Evolutionary conservation across 1,139 yeast genomes (phyloP).

Genomic region (Blastobotrys apis): DNA sequence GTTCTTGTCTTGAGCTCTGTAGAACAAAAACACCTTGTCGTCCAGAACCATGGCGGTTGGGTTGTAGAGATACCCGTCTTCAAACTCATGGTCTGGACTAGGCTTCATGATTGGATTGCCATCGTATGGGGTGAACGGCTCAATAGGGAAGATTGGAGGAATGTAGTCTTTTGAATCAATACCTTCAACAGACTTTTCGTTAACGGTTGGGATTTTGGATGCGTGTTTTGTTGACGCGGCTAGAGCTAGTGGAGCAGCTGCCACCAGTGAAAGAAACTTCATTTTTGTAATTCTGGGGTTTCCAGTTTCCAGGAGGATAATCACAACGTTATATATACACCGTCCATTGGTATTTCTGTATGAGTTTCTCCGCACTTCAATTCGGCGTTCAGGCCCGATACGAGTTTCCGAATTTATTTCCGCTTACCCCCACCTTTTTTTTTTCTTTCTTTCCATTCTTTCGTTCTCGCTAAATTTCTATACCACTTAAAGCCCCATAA

Average conservation of each 20-base stretch:
- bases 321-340: no score
- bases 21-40: constrained; percentile 16
- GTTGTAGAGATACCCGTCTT: constrained; percentile 15
- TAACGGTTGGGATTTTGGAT: neutral
- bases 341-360: no score
- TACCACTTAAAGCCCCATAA: no score
- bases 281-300: no score
- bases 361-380: no score
- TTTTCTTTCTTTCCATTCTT: no score
- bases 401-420: no score
- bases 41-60: constrained; percentile 18
- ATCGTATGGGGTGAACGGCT: constrained; percentile 13
- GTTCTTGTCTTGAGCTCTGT: constrained; percentile 14
- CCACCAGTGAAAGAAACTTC: no score
- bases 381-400: no score
- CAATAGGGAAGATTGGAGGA: constrained; percentile 15
- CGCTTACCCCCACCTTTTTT: no score
- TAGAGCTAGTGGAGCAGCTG: neutral
- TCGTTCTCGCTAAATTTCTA: no score
- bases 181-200: constrained; percentile 1
- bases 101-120: constrained; percentile 15
- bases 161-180: constrained; percentile 6
- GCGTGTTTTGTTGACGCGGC: neutral
- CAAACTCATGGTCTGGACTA: constrained; percentile 9
- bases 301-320: no score